Conservation (phyloP, 2,329 filamentous ascomycete genomes). For the Ophiostoma sp. region DNA sequence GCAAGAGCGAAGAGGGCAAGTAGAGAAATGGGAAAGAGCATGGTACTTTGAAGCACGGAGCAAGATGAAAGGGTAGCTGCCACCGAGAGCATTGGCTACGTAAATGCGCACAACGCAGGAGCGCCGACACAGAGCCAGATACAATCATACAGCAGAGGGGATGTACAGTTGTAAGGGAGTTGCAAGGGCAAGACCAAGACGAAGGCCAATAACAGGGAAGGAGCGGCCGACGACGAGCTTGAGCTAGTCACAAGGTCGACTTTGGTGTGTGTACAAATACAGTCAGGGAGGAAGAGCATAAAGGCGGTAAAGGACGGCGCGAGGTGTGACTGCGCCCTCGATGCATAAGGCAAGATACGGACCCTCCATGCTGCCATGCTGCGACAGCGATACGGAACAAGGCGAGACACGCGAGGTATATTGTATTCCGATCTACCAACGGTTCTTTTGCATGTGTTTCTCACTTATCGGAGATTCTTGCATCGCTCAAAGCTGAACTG, state of each 20-base stretch:
- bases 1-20: neutral
- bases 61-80: neutral
- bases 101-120: too few species aligned
- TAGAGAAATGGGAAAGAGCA: conserved; percentile 11
- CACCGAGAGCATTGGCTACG: neutral
- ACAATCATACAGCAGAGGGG: neutral
- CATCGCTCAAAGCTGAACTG: neutral
- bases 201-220: neutral
- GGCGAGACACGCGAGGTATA: neutral
- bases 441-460: neutral
- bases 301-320: conserved; percentile 7
- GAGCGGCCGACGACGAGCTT: conserved; percentile 9
- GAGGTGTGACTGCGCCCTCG: conserved; percentile 9
- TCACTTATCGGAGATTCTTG: neutral
- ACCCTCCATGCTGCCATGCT: neutral
- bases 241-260: conserved; percentile 8
- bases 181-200: neutral
- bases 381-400: neutral
- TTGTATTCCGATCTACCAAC: neutral
- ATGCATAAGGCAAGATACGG: conserved; percentile 11
- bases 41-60: neutral
- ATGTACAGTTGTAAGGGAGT: too few species aligned
- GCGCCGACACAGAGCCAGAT: too few species aligned
- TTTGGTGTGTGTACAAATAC: conserved; percentile 10
- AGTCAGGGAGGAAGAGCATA: neutral